Base-by-base conservation (phyloP, 2,329 filamentous ascomycete genomes). In the Colletotrichum tropicicola region DNA sequence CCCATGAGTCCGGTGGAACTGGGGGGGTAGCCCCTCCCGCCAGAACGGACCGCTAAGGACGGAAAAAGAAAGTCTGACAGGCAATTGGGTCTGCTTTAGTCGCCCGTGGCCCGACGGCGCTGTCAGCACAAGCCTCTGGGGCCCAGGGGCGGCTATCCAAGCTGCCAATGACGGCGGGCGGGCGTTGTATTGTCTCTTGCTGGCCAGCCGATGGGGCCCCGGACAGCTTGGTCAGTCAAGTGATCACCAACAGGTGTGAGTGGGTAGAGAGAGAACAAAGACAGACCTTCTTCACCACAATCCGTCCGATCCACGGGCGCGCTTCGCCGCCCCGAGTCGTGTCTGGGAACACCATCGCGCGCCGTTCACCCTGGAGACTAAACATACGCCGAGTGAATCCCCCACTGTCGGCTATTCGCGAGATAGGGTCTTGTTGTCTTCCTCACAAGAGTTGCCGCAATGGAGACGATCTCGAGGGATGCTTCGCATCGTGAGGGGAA, bases 11-110 rank as follows among this genome's bases (percentile, higher is more conserved):
- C 28, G 56, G 56, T 61, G 61, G 61, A 45, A 55, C 61, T 49
- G 48, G 48, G 60, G 59, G 55, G 59, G 41, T 52, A 52, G 59
- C 59, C 63, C 63, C 63, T 66, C 64, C 66, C 66, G 66, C 64
- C 63, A 59, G 64, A 32, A 64, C 47, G 66, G 66, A 59, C 64
- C 66, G 66, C 66, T 68, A 68, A 57, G 53, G 28, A 66, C 64
- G 64, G 59, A 68, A 68, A 65, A 68, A 67, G 64, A 54, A 68
- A 66, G 51, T 54, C 51, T 57, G 58, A 60, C 59, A 55, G 54
- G 59, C 58, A 55, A 67, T 68, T 67, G 66, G 66, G 49, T 57
- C 64, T 55, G 44, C 53, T 21, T 45, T 59, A 54, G 44, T 67
- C 49, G 51, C 44, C 49, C 52, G 32, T 60, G 60, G 55, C 49